Conservation (phyloP, 2,329 filamentous ascomycete species). For the Parasarocladium wereldwijsianum region DNA sequence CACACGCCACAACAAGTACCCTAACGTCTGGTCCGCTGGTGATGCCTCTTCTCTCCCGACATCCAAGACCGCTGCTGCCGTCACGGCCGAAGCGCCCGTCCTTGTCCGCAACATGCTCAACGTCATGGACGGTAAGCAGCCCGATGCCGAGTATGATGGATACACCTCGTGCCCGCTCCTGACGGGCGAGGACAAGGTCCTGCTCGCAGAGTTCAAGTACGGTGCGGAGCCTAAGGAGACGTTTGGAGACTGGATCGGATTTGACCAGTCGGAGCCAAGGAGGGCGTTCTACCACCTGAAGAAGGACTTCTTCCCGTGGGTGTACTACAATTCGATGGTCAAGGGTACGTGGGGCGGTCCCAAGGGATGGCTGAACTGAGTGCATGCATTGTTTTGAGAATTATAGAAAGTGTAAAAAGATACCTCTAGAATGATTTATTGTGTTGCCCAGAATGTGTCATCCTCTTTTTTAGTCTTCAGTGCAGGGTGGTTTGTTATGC, state of each 20-base stretch:
- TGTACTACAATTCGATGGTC: slow-evolving; percentile 44
- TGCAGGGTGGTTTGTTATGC: too few species aligned
- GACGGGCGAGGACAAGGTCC: slow-evolving; percentile 45
- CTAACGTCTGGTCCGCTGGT: slow-evolving; percentile 43
- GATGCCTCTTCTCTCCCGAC: slow-evolving; percentile 46
- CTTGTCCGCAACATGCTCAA: slow-evolving; percentile 32
- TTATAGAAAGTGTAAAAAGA: too few species aligned
- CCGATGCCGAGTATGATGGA: slow-evolving; percentile 32
- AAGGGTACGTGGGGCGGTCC: slow-evolving; percentile 49
- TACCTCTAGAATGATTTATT: slow-evolving; percentile 1
- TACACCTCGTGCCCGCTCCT: slow-evolving; percentile 40
- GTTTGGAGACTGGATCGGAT: slow-evolving; percentile 35
- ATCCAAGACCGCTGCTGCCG: slow-evolving; percentile 38
- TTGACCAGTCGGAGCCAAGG: slow-evolving; percentile 41
- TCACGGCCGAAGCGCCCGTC: slow-evolving; percentile 35
- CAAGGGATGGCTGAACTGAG: slow-evolving; percentile 30
- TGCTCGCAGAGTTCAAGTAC: slow-evolving; percentile 52
- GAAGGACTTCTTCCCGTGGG: slow-evolving; percentile 55
- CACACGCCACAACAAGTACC: slow-evolving; percentile 35
- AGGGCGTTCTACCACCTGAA: slow-evolving; percentile 46
- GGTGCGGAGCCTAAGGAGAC: slow-evolving; percentile 48
- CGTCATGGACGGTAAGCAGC: slow-evolving; percentile 27
- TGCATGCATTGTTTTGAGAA: too few species aligned
- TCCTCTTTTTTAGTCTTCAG: too few species aligned
- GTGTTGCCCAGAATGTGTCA: too few species aligned